A percentile compares a stretch with the other conserved stretches of the same genome.
These are phyloP conservation scores for Boletus rex-veris DNA, from an alignment of 768 basidiomycete genomes.

Conservation along the genomic window DNA sequence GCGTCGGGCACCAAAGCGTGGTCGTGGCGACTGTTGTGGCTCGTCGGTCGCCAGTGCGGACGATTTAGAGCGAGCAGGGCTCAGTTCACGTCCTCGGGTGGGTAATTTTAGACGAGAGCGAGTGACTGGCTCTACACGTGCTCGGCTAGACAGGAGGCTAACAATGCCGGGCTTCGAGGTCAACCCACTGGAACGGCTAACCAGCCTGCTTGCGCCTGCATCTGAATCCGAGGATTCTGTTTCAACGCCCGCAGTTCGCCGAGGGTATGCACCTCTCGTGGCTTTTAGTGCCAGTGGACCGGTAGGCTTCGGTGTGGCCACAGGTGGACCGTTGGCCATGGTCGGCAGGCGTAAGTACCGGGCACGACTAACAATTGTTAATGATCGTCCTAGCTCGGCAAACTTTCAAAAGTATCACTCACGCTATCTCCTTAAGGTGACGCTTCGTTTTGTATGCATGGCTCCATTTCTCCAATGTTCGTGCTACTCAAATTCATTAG, in stretches of 20 bases:
- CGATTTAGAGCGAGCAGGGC: slow-evolving; percentile 30
- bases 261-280: slow-evolving; percentile 31
- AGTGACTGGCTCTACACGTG: slow-evolving; percentile 24
- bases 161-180: slow-evolving; percentile 33
- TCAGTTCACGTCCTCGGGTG: slow-evolving; percentile 28
- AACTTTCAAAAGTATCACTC: slow-evolving; percentile 35
- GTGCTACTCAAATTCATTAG: slow-evolving; percentile 35
- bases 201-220: slow-evolving; percentile 23
- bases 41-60: slow-evolving; percentile 23
- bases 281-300: slow-evolving; percentile 24
- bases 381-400: slow-evolving; percentile 23
- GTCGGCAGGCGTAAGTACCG: slow-evolving; percentile 75
- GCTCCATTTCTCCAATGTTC: slow-evolving; percentile 63
- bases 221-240: slow-evolving; percentile 34
- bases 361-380: slow-evolving; percentile 55
- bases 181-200: slow-evolving; percentile 25
- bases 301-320: slow-evolving; percentile 29
- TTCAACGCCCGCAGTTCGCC: slow-evolving; percentile 23
- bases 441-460: slow-evolving; percentile 65
- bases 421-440: slow-evolving; percentile 81
- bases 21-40: slow-evolving; percentile 28
- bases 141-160: slow-evolving; percentile 37
- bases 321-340: slow-evolving; percentile 39
- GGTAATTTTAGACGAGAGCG: slow-evolving; percentile 28
- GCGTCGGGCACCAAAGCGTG: slow-evolving; percentile 36